Conservation (phyloP, 495 filamentous ascomycete genomes). For the Penicillium argentinense region DNA sequence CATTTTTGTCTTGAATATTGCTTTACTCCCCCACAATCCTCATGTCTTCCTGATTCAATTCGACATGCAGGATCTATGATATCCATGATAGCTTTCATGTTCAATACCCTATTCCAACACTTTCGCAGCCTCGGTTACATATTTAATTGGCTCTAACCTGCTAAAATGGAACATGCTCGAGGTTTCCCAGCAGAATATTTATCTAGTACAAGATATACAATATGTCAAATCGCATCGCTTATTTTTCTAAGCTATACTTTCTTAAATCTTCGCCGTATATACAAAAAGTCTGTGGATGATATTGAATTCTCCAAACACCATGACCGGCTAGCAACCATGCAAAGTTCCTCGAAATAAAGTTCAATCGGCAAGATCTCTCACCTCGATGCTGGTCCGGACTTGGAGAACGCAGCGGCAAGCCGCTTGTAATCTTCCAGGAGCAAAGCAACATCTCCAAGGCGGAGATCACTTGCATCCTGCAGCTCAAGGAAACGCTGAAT, state of each 20-base stretch:
- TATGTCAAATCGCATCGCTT: slow-evolving; percentile 13
- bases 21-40: neutral
- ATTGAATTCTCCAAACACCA: slow-evolving; percentile 15
- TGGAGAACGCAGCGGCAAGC: slow-evolving; percentile 52
- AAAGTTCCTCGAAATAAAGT: neutral
- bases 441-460: slow-evolving; percentile 76
- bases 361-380: neutral
- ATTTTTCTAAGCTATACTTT: slow-evolving; percentile 10
- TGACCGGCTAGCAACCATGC: slow-evolving; percentile 10
- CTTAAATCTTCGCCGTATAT: slow-evolving; percentile 13
- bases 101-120: slow-evolving; percentile 14
- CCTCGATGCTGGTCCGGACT: slow-evolving; percentile 35
- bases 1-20: neutral
- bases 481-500: slow-evolving; percentile 79
- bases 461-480: slow-evolving; percentile 74
- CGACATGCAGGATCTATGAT: slow-evolving; percentile 8
- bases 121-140: neutral
- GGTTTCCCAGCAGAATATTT: neutral
- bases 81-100: slow-evolving; percentile 9
- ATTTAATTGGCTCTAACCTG: too few relatives aligned
- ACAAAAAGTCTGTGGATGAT: slow-evolving; percentile 12
- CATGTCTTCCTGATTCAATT: neutral
- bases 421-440: slow-evolving; percentile 86
- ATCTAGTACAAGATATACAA: slow-evolving; percentile 12
- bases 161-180: neutral